Percentiles rank a stretch among this genome's conserved stretches.
Conservation (phyloP, 148 eudicot genomes). For the Polygonum maritimum region DNA sequence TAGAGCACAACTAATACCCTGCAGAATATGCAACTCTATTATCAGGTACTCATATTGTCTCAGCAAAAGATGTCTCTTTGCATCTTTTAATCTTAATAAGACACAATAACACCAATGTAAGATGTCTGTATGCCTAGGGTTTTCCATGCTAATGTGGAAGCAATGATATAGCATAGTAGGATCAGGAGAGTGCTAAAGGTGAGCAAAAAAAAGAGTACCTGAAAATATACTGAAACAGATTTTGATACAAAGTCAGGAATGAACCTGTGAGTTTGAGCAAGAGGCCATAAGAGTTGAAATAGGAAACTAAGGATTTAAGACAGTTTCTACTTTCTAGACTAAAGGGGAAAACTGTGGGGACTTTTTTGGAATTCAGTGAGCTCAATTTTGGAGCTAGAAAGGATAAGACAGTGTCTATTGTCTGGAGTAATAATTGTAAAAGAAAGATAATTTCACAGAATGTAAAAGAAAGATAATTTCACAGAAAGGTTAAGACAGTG, state of each 20-base stretch:
- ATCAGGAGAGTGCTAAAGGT: background rate
- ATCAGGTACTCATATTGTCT: background rate
- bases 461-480: background rate
- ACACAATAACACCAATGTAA: background rate
- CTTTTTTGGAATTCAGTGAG: background rate
- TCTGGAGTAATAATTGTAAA: background rate
- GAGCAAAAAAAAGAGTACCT: background rate
- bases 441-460: background rate
- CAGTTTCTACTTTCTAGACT: background rate
- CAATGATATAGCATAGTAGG: background rate
- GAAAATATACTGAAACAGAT: background rate
- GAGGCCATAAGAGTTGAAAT: background rate
- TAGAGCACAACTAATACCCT: no score
- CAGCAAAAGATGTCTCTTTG: background rate
- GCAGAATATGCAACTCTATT: background rate
- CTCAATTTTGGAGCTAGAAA: background rate
- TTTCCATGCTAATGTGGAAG: background rate
- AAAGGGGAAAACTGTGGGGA: background rate
- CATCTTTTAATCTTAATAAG: background rate
- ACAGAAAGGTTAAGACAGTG: no score
- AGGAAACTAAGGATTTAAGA: background rate
- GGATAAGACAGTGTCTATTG: background rate
- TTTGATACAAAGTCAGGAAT: background rate
- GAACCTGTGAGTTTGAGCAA: background rate
- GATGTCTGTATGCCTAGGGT: background rate